Base-by-base conservation (phyloP, 441 rosid genomes). In the Brassica balearica region DNA sequence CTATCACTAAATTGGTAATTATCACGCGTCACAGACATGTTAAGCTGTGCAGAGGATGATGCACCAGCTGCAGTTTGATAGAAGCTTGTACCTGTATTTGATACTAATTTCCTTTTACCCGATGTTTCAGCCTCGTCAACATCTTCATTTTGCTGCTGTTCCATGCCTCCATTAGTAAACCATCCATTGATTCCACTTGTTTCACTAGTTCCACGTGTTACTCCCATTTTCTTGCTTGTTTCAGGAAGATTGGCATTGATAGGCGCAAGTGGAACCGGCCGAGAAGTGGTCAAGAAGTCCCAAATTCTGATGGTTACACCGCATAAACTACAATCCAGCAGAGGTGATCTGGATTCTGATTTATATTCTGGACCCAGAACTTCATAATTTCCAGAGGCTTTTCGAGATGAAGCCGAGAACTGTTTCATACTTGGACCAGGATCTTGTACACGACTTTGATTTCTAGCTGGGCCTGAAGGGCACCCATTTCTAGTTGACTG, bases 101-200 rank as follows among this genome's bases (percentile, higher is more conserved):
- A 82, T 25, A 68, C 76, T 61, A 77, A 38, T 79, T 83, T 91
- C 74, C 88, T 88, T 84, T 84, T 89, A 77, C 83, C 94, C 12
- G 95, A 87, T 25, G 98, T 94, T 73, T 93, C 98, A 76, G 91
- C 98, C 82, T 96, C 99, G 80, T 92, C 98, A 73, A 87, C 97
- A 78, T 89, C 95, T 82, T 90, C 98, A 43, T 80, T 81, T 61
- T 77, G 97, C 78, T 91, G 97, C 84, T 89, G 94, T 71, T 83
- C 98, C 12, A 81, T 72, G 80, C 88, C 95, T 84, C 89, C 98
- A 83, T 90, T 90, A 71, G 91, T 87, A 87, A 89, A 83, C 97
- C 97, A 90, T 77, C 99, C 98, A 80, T 92, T 90, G 74, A 94
- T 92, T 80, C 98, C 99, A 87, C 99, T 96, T 65, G 99, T 96